Evolutionary conservation across 768 basidiomycete species (phyloP), one percentile per base, ranked within the genome.

Genomic region (Tubosaeta sp.): DNA sequence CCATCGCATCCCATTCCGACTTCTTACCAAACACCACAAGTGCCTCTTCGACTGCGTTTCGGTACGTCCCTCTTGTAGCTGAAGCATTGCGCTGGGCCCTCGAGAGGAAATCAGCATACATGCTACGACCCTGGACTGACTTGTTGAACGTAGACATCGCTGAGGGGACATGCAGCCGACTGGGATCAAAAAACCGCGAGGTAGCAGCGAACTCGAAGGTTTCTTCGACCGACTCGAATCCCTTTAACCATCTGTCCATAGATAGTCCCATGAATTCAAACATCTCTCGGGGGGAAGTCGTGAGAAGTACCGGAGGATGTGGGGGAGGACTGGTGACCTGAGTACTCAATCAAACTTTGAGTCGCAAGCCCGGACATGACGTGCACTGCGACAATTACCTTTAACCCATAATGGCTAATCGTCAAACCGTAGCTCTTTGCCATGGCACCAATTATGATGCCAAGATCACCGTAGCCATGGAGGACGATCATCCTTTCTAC

Each of bases 401-500:
- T 85, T 17, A 88, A 64, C 0, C 86, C 87, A 39, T 79, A 73
- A 22, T 66, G 68, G 6, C 80, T 79, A 0, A 84, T 63, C 2
- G 67, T 60, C 3, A 88, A 58, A 3, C 84, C 82, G 43, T 68
- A 68, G 48, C 78, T 78, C 37, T 75, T 74, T 9, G 74, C 77
- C 16, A 88, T 65, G 13, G 84, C 64, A 10, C 81, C 78, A 44
- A 88, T 65, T 14, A 88, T 84, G 79, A 86, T 85, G 0, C 83
- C 83, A 16, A 88, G 72, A 58, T 88, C 87, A 9, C 87, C 87
- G 58, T 86, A 88, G 1, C 80, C 77, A 52, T 81, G 75, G 59
- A 79, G 79, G 65, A 86, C 79, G 22, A 74, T 61, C 14, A 79
- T 65, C 19, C 81, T 72, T 22, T 82, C 72, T 65, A 70, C 80